Evolutionary conservation across 2,329 filamentous ascomycete genomes (phyloP).

Genomic region (Geosmithia putterillii): DNA sequence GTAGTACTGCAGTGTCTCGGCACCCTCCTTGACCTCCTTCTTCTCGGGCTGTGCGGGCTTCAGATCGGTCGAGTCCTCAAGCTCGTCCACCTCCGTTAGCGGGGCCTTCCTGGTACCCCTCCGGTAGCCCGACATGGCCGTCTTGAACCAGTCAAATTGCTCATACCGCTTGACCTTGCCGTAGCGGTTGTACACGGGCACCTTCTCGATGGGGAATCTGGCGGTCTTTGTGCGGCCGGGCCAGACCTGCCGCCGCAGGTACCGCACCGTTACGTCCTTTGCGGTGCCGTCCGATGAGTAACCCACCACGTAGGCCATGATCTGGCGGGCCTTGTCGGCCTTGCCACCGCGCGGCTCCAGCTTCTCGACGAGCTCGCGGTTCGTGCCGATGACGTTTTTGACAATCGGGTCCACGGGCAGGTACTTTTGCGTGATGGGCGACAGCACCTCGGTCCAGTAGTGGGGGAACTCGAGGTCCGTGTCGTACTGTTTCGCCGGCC

Average conservation of each 20-base stretch:
- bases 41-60: slow-evolving; percentile 60
- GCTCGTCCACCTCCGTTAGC: slow-evolving; percentile 59
- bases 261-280: slow-evolving; percentile 89
- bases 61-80: slow-evolving; percentile 69
- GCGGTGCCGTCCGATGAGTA: slow-evolving; percentile 76
- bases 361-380: slow-evolving; percentile 55
- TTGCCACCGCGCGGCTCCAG: slow-evolving; percentile 76
- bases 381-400: slow-evolving; percentile 56
- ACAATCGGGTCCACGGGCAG: slow-evolving; percentile 69
- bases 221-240: slow-evolving; percentile 85
- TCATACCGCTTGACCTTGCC: slow-evolving; percentile 70
- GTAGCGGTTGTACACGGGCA: slow-evolving; percentile 64
- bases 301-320: slow-evolving; percentile 80
- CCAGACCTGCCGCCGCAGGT: slow-evolving; percentile 68
- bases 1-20: slow-evolving; percentile 78
- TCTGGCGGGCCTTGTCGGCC: slow-evolving; percentile 76
- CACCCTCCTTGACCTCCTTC: slow-evolving; percentile 60
- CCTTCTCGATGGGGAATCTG: slow-evolving; percentile 65
- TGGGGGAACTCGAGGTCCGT: slow-evolving; percentile 70
- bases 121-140: slow-evolving; percentile 61
- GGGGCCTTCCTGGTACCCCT: slow-evolving; percentile 35
- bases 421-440: slow-evolving; percentile 66
- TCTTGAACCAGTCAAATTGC: slow-evolving; percentile 79
- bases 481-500: slow-evolving; percentile 45
- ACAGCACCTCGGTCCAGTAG: slow-evolving; percentile 89